Evolutionary conservation across 2,329 filamentous ascomycete genomes (phyloP).

Genomic region (Madurella mycetomatis): DNA sequence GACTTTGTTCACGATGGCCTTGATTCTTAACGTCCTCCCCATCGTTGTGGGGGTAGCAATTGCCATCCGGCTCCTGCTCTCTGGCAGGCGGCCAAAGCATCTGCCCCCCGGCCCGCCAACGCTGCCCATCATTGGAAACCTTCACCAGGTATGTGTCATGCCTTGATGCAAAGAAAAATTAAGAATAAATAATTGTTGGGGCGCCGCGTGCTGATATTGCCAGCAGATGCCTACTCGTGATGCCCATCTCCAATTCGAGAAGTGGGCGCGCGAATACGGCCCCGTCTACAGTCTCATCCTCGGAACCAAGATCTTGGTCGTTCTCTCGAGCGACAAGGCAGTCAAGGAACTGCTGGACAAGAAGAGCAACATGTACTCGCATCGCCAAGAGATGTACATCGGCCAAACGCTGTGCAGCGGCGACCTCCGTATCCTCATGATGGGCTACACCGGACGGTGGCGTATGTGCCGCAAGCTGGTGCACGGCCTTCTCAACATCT

Average conservation of each 20-base stretch:
- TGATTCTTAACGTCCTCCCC: constrained; percentile 18
- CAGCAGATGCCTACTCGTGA: constrained; percentile 23
- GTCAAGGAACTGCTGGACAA: constrained; percentile 28
- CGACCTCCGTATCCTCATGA: constrained; percentile 25
- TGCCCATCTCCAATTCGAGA: constrained; percentile 26
- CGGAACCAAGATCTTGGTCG: constrained; percentile 24
- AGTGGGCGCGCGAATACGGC: constrained; percentile 26
- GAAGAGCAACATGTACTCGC: constrained; percentile 27
- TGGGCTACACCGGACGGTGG: constrained; percentile 24
- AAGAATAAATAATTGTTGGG: too few species aligned
- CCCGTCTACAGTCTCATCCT: constrained; percentile 27
- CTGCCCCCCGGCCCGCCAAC: constrained; percentile 28
- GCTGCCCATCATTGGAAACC: constrained; percentile 28
- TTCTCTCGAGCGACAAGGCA: constrained; percentile 25
- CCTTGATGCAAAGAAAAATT: too few species aligned
- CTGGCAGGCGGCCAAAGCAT: constrained; percentile 23
- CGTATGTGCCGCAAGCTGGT: constrained; percentile 26
- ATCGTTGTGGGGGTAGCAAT: constrained; percentile 19
- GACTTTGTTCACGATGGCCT: constrained; percentile 10
- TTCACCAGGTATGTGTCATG: constrained; percentile 21
- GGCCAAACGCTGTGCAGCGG: constrained; percentile 25
- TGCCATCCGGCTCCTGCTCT: constrained; percentile 20
- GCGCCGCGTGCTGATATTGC: background rate
- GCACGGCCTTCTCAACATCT: constrained; percentile 45
- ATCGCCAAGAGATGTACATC: constrained; percentile 25